Conservation (phyloP, 75 land plant species). For the Pinus tabuliformis region DNA sequence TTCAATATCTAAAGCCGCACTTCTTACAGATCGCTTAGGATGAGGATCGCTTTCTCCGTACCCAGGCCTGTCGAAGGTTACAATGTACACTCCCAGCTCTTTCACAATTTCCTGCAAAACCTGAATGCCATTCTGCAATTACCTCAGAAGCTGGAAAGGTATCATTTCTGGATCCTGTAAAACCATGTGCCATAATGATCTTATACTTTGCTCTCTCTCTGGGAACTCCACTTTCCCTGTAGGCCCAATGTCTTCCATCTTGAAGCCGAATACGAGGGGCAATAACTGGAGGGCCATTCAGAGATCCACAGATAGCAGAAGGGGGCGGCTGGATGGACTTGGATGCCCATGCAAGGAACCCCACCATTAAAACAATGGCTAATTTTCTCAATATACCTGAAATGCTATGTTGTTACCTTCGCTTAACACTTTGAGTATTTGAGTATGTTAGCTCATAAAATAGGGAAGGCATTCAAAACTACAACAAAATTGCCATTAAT, state of each 20-base stretch:
- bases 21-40: no score
- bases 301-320: slow-evolving; percentile 60
- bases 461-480: not conserved
- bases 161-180: no score
- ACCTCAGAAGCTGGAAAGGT: no score
- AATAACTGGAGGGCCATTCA: slow-evolving; percentile 68
- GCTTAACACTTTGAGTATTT: not conserved
- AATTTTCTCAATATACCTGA: slow-evolving; percentile 20
- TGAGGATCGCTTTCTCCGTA: no score
- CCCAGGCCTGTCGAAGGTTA: no score
- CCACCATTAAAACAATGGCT: slow-evolving; percentile 14
- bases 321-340: slow-evolving; percentile 59
- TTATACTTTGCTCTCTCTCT: slow-evolving; percentile 61
- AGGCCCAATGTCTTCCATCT: slow-evolving; percentile 83
- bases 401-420: slow-evolving; percentile 1
- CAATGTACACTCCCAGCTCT: no score
- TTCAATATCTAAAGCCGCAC: no score
- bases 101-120: no score
- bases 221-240: slow-evolving; percentile 73
- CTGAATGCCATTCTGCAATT: no score
- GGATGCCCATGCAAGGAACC: slow-evolving; percentile 35
- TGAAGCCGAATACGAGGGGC: slow-evolving; percentile 69
- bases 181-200: slow-evolving; percentile 66
- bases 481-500: not conserved
- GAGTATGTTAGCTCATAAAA: not conserved